Evolutionary conservation across 345 rosid species (phyloP), one percentile per base, ranked within the genome.

Genomic region (Lepidium africanum): DNA sequence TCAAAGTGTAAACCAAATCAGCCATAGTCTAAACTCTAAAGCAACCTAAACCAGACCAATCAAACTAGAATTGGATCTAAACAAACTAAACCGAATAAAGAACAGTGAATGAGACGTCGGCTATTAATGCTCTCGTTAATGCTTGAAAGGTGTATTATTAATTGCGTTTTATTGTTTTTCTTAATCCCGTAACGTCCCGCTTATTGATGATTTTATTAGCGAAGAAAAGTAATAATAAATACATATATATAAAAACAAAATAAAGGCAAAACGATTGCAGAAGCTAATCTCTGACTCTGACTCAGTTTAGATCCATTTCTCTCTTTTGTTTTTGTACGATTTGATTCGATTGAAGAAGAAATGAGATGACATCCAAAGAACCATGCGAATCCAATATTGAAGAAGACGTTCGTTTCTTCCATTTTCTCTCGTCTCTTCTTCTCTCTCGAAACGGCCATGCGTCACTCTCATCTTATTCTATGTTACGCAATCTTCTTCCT

Each of bases 401-500:
- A 63, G 7, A 47, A 58, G 49, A 38, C 36, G 57, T 68, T 41
- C 53, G 67, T 64, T 61, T 40, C 60, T 57, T 49, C 50, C 72
- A 19, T 8, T 57, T 14, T 58, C 15, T 73, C 53, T 36, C 78
- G 36, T 40, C 68, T 33, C 5, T 76, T 51, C 45, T 38, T n/a
- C 47, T 71, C 59, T 57, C 37, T 50, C 51, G 59, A 9, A 75
- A 11, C 65, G 65, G 60, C 71, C 33, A 75, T 75, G 78, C 69
- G 59, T 74, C 73, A 49, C 56, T 37, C 33, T 30, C 35, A 30
- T 30, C 57, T 14, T 14, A 39, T 30, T 9, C 12, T 52, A 8
- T 45, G 48, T 37, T 67, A 30, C 70, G 65, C 70, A 23, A 62
- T 68, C 69, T 47, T 61, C 17, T 47, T 67, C 17, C 32, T 74